These are phyloP conservation scores for Vitis hybrid DNA, from an alignment of 177 flowering plant species.

Conservation along the genomic window DNA sequence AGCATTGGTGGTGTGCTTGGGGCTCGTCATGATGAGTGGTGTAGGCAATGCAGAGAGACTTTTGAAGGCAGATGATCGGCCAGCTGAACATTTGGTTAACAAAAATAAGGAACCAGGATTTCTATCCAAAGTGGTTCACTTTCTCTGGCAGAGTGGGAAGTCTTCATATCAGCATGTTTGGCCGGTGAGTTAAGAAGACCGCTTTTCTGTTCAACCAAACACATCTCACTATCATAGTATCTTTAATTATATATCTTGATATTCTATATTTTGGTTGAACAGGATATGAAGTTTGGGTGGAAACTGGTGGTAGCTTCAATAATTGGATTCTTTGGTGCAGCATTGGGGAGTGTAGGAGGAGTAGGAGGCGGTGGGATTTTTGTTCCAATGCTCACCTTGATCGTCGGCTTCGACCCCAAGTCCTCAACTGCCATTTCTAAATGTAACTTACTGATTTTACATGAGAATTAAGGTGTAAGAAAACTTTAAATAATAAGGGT, in stretches of 20 bases:
- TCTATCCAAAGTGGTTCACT: slow-evolving; percentile 19
- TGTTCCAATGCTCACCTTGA: slow-evolving; percentile 66
- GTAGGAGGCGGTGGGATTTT: slow-evolving; percentile 82
- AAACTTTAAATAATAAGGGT: no score
- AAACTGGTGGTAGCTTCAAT: slow-evolving; percentile 47
- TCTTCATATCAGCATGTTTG: slow-evolving; percentile 54
- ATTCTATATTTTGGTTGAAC: slow-evolving; percentile 7
- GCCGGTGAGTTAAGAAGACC: slow-evolving; percentile 48
- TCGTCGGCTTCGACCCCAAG: slow-evolving; percentile 67
- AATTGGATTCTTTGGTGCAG: slow-evolving; percentile 63
- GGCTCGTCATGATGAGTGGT: slow-evolving; percentile 21
- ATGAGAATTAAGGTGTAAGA: no score
- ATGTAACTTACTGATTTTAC: slow-evolving; percentile 27
- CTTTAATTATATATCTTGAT: neutral
- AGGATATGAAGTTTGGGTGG: slow-evolving; percentile 70
- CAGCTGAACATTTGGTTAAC: neutral
- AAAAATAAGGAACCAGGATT: slow-evolving; percentile 19
- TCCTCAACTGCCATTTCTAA: slow-evolving; percentile 67
- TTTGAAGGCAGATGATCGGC: slow-evolving; percentile 20
- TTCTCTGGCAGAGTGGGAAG: slow-evolving; percentile 39
- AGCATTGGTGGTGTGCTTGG: slow-evolving; percentile 22
- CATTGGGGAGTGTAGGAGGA: slow-evolving; percentile 69
- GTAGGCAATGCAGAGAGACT: slow-evolving; percentile 40
- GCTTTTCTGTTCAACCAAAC: no score
- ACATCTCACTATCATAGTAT: neutral